These are phyloP conservation scores for Fusarium oxysporum DNA, from an alignment of 2,329 filamentous ascomycete genomes.

Conservation along the genomic window DNA sequence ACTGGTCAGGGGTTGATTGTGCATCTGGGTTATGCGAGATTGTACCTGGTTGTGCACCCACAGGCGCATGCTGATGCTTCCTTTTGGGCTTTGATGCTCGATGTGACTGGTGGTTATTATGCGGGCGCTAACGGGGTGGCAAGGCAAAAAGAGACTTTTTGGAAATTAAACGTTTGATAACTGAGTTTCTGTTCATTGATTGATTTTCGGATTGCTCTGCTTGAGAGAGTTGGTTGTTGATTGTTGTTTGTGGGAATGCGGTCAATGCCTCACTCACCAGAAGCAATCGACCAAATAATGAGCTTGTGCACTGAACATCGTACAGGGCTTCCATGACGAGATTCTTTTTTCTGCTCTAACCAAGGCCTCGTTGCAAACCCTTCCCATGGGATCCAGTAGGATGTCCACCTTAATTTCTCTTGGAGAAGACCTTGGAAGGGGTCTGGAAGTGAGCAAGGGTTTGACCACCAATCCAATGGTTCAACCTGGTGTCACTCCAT, in stretches of 20 bases:
- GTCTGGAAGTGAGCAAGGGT: slow-evolving; percentile 25
- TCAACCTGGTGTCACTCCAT: slow-evolving; percentile 32
- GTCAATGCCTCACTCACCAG: slow-evolving; percentile 12
- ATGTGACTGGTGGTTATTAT: slow-evolving; percentile 25
- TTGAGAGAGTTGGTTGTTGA: not conserved
- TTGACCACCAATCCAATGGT: slow-evolving; percentile 33
- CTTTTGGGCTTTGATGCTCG: not conserved
- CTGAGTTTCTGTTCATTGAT: slow-evolving; percentile 6
- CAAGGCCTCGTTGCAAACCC: slow-evolving; percentile 29
- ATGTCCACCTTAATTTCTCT: slow-evolving; percentile 41
- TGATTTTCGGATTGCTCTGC: not conserved
- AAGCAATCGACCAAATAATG: not conserved
- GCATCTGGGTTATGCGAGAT: slow-evolving; percentile 33
- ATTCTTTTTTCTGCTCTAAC: slow-evolving; percentile 3
- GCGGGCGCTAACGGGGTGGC: slow-evolving; percentile 39
- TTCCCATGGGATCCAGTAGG: slow-evolving; percentile 26
- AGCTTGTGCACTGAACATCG: not conserved
- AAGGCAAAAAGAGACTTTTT: slow-evolving; percentile 28
- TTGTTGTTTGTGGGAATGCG: slow-evolving; percentile 1
- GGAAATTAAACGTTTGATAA: slow-evolving; percentile 36
- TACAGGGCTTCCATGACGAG: slow-evolving; percentile 33
- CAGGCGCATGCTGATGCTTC: slow-evolving; percentile 2
- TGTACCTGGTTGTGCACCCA: slow-evolving; percentile 22
- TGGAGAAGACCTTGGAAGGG: slow-evolving; percentile 38
- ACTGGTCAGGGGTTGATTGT: slow-evolving; percentile 32